Percentiles rank a stretch among this genome's conserved stretches.
Conservation (phyloP, 441 rosid species). For the Rhodomyrtus psidioides region DNA sequence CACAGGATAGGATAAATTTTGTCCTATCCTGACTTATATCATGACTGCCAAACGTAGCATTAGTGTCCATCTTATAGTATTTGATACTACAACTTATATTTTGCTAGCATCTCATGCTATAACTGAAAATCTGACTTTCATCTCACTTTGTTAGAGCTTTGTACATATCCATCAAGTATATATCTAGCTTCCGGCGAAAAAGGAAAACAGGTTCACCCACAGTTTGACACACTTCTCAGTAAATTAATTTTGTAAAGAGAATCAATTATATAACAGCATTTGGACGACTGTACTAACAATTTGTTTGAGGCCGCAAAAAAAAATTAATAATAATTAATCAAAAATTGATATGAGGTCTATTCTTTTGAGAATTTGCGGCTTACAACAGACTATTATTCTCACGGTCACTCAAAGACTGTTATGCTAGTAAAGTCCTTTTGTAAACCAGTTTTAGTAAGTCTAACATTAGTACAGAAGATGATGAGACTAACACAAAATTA, state of each 20-base stretch:
- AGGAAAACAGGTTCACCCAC: background rate
- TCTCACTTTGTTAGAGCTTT: background rate
- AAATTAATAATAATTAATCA: too few species aligned
- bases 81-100: background rate
- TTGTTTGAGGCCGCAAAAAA: too few species aligned
- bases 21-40: too few species aligned
- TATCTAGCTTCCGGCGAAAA: background rate
- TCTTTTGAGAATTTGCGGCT: too few species aligned
- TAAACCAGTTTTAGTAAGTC: background rate
- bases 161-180: background rate
- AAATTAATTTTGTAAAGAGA: background rate
- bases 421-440: too few species aligned
- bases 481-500: background rate
- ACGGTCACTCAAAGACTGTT: too few species aligned
- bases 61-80: background rate
- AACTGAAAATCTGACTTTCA: background rate
- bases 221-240: background rate
- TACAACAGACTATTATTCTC: too few species aligned
- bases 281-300: too few species aligned
- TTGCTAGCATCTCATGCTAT: background rate
- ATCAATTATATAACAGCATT: too few species aligned
- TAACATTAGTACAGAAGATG: background rate
- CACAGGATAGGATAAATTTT: too few species aligned
- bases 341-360: too few species aligned
- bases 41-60: too few species aligned